Base-by-base conservation (phyloP, 1,284 basidiomycete species). In the Phlebopus sp. region DNA sequence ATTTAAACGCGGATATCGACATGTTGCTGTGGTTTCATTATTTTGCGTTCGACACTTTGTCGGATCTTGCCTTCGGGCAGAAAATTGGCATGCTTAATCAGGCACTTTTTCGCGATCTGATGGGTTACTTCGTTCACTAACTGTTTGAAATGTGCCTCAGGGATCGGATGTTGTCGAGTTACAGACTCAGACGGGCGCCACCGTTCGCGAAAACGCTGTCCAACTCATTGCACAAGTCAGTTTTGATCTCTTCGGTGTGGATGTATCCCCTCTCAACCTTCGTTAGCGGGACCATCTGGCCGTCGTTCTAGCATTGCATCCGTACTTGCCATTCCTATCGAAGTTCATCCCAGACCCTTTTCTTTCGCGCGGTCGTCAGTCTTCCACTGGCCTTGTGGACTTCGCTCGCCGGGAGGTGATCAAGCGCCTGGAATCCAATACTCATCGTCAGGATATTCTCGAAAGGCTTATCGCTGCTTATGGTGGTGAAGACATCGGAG, bases 71-170 rank as follows among this genome's bases (percentile, higher is more conserved):
- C 0, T 74, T 74, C 49, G 73, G 74, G 1, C 57, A 66, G 46
- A 59, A 72, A 3, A 72, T 78, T 47, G 74, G 72, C 14, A 77
- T 78, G 74, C 56, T 78, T 27, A 68, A 71, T n/a, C 47, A 53
- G 25, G 25, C 25, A 25, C 25, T 25, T 25, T 25, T 25, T 25
- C 8, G 25, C 25, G 6, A 57, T 58, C 31, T 21, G 48, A 31
- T 18, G 23, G 19, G 6, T 32, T 19, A 29, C 25, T 25, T 25
- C 25, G 25, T 25, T 25, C 25, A 25, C 25, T 25, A 8, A 25
- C 8, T 5, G 5, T 31, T 37, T 25, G 25, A 5, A 8, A 4
- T 8, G 8, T 25, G 25, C 8, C n/a, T n/a, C n/a, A 25, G 56
- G 53, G 50, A 18, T 60, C 50, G n/a, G 63, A 59, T 51, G 46